These are phyloP conservation scores for Talaromyces albobiverticillius DNA, from an alignment of 2,329 filamentous ascomycete genomes.

Conservation along the genomic window DNA sequence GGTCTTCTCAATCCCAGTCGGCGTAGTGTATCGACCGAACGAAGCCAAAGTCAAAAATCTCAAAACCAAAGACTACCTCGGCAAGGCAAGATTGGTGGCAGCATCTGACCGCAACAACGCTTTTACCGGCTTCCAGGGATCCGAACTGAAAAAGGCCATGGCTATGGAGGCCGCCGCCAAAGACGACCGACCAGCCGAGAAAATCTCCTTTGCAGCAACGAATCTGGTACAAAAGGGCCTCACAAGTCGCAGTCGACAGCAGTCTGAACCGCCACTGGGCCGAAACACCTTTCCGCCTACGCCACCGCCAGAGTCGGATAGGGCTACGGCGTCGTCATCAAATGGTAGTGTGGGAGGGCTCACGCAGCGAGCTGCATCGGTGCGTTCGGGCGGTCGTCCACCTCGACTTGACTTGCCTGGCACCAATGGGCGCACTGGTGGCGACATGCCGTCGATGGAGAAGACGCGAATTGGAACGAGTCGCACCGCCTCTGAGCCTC, in stretches of 20 bases:
- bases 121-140: constrained; percentile 77
- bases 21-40: constrained; percentile 91
- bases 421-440: constrained; percentile 31
- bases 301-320: constrained; percentile 89
- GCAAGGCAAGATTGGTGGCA: constrained; percentile 90
- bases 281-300: constrained; percentile 93
- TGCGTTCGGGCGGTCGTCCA: constrained; percentile 42
- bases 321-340: constrained; percentile 32
- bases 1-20: constrained; percentile 96
- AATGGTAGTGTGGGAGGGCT: constrained; percentile 28
- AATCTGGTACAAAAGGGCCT: constrained; percentile 89
- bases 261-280: constrained; percentile 76
- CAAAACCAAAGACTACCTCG: constrained; percentile 95
- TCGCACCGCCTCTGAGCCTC: constrained; percentile 52
- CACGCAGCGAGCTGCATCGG: constrained; percentile 48
- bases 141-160: constrained; percentile 62
- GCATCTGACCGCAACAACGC: constrained; percentile 77
- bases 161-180: constrained; percentile 30
- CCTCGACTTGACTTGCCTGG: constrained; percentile 43
- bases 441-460: constrained; percentile 26
- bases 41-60: constrained; percentile 98
- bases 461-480: constrained; percentile 46
- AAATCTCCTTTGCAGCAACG: constrained; percentile 85
- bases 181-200: constrained; percentile 79
- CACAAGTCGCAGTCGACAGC: constrained; percentile 70